Evolutionary conservation across 371 early-diverging fungal species (phyloP).

Genomic region (Mortierella sp.): DNA sequence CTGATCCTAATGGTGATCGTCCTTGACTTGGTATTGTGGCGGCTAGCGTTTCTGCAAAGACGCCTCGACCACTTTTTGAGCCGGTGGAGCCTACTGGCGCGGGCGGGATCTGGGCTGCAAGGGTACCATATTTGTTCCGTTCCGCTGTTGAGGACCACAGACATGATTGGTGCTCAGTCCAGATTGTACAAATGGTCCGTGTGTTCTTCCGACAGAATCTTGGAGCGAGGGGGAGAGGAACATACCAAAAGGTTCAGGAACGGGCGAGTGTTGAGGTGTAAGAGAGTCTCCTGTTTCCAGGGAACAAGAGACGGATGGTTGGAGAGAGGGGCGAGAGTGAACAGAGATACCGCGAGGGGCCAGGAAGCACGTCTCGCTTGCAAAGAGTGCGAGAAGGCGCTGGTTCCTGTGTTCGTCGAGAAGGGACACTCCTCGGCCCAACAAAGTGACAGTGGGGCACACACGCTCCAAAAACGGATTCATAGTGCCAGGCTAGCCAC

Average conservation of each 20-base stretch:
- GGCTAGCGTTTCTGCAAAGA: slow-evolving; percentile 1
- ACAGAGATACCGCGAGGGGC: no score
- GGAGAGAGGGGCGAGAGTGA: no score
- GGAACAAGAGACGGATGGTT: no score
- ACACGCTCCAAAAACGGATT: no score
- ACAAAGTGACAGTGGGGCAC: no score
- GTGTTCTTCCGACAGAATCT: background rate
- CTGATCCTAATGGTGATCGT: background rate
- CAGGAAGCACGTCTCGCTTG: no score
- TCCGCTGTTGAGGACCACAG: slow-evolving; percentile 14
- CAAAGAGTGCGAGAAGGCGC: background rate
- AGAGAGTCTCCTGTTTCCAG: no score
- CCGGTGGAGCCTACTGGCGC: slow-evolving; percentile 9
- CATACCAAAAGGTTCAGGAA: no score
- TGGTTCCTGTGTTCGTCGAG: no score
- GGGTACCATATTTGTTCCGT: slow-evolving; percentile 8
- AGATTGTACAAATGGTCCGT: background rate
- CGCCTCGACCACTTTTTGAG: slow-evolving; percentile 25
- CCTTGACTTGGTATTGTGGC: background rate
- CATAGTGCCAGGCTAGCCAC: no score
- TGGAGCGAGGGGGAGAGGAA: background rate
- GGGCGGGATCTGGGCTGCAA: slow-evolving; percentile 1
- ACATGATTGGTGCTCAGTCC: slow-evolving; percentile 19
- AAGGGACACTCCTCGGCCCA: no score
- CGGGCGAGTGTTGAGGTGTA: no score